phyloP scores from a whole-genome alignment of 2,329 filamentous ascomycete species.

The Xylariaceae sp. region DNA sequence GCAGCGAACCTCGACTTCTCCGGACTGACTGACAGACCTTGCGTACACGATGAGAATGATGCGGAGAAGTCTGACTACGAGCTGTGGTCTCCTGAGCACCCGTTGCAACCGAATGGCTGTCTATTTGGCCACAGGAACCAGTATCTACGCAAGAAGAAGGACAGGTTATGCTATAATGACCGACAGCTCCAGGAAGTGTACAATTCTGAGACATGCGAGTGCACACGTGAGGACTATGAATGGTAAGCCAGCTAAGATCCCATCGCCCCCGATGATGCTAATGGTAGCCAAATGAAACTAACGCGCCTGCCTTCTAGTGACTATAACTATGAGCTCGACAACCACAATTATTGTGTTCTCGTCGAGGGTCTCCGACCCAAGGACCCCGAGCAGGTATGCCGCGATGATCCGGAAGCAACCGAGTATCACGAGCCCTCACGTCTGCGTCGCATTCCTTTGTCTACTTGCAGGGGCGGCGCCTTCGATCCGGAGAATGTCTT shows the following conservation, averaged over 20 bases:
- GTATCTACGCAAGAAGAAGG: constrained; percentile 85
- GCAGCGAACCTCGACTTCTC: constrained; percentile 87
- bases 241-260: constrained; percentile 54
- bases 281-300: constrained; percentile 24
- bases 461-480: constrained; percentile 71
- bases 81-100: constrained; percentile 83
- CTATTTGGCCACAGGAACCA: constrained; percentile 86
- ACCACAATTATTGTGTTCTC: constrained; percentile 69
- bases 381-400: constrained; percentile 46
- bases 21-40: constrained; percentile 67
- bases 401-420: constrained; percentile 57
- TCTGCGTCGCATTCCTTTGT: constrained; percentile 83
- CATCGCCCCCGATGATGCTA: constrained; percentile 16
- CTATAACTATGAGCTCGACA: constrained; percentile 84
- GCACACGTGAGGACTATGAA: constrained; percentile 82
- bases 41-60: constrained; percentile 59
- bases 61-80: constrained; percentile 63
- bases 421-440: constrained; percentile 83
- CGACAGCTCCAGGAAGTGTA: constrained; percentile 65
- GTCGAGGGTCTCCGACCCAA: constrained; percentile 65
- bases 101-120: constrained; percentile 70
- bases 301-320: constrained; percentile 50
- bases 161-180: constrained; percentile 75
- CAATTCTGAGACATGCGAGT: constrained; percentile 72
- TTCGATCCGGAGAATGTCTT: constrained; percentile 64